Conservation (phyloP, 352 stramenopile species). For the Phytopythium litorale region DNA sequence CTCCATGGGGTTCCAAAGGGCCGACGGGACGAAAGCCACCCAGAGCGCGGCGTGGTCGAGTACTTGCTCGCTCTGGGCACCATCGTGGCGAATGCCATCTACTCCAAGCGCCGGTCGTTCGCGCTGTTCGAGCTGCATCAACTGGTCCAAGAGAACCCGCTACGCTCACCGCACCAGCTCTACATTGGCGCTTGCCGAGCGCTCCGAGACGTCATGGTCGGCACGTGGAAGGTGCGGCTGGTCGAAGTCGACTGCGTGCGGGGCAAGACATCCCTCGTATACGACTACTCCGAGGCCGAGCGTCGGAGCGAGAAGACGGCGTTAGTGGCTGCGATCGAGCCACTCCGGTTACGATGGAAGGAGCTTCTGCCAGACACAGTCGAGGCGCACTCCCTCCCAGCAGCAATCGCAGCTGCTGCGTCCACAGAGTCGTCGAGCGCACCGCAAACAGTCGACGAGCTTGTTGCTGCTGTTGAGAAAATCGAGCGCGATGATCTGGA, state of each 20-base stretch:
- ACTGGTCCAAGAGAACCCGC: constrained; percentile 22
- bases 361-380: constrained; percentile 58
- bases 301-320: constrained; percentile 10
- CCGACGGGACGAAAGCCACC: constrained; percentile 50
- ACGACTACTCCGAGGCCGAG: constrained; percentile 50
- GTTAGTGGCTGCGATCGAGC: constrained; percentile 22
- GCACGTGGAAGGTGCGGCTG: constrained; percentile 49
- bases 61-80: constrained; percentile 43
- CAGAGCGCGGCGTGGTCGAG: constrained; percentile 51
- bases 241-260: constrained; percentile 45
- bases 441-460: neutral
- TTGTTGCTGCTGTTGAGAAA: neutral
- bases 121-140: constrained; percentile 44
- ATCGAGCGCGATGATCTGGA: constrained; percentile 1
- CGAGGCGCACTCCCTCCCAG: constrained; percentile 15
- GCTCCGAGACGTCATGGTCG: constrained; percentile 44
- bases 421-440: neutral
- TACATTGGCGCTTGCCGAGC: constrained; percentile 34
- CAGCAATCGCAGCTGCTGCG: neutral
- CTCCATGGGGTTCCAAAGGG: constrained; percentile 60
- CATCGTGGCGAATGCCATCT: constrained; percentile 43
- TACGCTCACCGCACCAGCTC: constrained; percentile 57
- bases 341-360: constrained; percentile 32
- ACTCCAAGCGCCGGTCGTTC: constrained; percentile 53
- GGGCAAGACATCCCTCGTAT: constrained; percentile 49